Evolutionary conservation across 371 early-diverging fungal genomes (phyloP).

Genomic region (Mucor irregularis): DNA sequence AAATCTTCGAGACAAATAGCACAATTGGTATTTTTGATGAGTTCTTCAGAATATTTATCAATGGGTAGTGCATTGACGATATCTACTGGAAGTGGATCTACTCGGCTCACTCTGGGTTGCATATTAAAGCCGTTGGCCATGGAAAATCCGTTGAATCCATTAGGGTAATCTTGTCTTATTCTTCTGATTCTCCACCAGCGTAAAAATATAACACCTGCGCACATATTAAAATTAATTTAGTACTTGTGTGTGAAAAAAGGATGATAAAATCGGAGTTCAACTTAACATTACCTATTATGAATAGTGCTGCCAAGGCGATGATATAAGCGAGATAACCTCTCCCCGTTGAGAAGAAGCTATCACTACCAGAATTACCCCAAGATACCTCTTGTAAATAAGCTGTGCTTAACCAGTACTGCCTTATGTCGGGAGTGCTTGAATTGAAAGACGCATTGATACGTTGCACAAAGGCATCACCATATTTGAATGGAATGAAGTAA

Average conservation of each 20-base stretch:
- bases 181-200: constrained; percentile 48
- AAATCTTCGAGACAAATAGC: constrained; percentile 40
- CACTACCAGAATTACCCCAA: background rate
- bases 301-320: constrained; percentile 37
- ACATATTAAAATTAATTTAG: background rate
- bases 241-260: background rate
- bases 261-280: too few relatives aligned
- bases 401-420: constrained; percentile 13
- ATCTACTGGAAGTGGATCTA: constrained; percentile 41
- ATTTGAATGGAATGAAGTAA: constrained; percentile 26
- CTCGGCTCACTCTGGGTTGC: constrained; percentile 25
- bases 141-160: background rate
- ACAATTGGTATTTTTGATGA: constrained; percentile 31
- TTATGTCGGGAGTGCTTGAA: constrained; percentile 4
- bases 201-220: constrained; percentile 33
- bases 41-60: constrained; percentile 11
- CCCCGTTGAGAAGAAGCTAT: constrained; percentile 15
- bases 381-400: constrained; percentile 9
- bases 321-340: constrained; percentile 44
- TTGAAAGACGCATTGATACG: constrained; percentile 9
- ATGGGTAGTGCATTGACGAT: constrained; percentile 33
- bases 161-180: constrained; percentile 16
- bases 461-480: constrained; percentile 17
- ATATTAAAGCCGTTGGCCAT: constrained; percentile 5
- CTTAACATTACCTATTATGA: constrained; percentile 38